Evolutionary conservation across 768 basidiomycete genomes (phyloP), one percentile per base, ranked within the genome.

Genomic region (Agaricus bisporus): DNA sequence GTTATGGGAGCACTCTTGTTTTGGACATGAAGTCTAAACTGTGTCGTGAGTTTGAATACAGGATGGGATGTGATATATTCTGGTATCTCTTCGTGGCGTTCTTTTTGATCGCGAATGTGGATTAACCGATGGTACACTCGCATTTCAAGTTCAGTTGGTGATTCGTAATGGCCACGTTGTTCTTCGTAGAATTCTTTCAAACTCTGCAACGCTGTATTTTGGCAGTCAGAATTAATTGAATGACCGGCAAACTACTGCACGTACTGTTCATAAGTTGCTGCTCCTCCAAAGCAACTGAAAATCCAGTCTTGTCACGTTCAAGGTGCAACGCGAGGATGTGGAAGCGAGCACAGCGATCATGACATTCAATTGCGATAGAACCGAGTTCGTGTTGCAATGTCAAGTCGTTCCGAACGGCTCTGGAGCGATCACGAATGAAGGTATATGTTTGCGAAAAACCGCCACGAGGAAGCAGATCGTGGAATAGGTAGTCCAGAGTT

Each of bases 121-220:
- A 90, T 86, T 28, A 98, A 81, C 44, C 95, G 83, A 64, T 95
- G 91, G 69, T 98, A 99, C 1, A 97, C 85, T 29, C 91, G 85
- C 84, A 99, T 97, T 68, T 99, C 95, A 43, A 98, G 79, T 63
- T 98, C 95, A 37, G 87, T 88, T 0, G 87, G 82, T 9, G 87
- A 88, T 60, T 83, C 70, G 56, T 86, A 85, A 39, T 72, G 69
- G 8, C 74, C 78, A 0, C 82, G 75, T 54, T 89, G 85, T 62
- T 97, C 95, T 58, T 90, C 84, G 63, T 97, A 95, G 61, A 92
- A 94, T 63, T 98, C 90, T 67, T 91, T 93, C 51, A 98, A 76
- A 61, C 88, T 91, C 66, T 91, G 91, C 36, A 98, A 77, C 14
- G 93, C 95, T 98, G 60, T 44, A 41, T 28, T 11, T 38, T 12